phyloP scores from a whole-genome alignment of 106 monocot species.

The Posidonia australis region DNA sequence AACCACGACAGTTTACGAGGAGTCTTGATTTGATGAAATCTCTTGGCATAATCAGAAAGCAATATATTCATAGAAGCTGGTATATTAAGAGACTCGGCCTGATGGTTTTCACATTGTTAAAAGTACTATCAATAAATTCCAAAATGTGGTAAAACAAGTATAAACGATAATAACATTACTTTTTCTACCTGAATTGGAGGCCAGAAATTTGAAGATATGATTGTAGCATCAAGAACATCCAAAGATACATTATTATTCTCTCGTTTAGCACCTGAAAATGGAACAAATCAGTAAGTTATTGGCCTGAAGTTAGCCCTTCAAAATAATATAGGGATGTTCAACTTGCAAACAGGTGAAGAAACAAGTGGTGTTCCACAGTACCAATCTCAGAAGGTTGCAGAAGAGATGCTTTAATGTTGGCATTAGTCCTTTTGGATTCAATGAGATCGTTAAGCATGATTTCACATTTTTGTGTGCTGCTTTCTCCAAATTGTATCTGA shows the following conservation, averaged over 20 bases:
- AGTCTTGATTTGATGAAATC: constrained; percentile 85
- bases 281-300: background rate
- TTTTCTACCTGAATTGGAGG: constrained; percentile 82
- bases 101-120: constrained; percentile 10
- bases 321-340: background rate
- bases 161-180: background rate
- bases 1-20: constrained; percentile 93
- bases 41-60: constrained; percentile 86
- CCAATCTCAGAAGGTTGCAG: constrained; percentile 32
- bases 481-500: constrained; percentile 99
- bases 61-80: constrained; percentile 59
- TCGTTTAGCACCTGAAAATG: constrained; percentile 30
- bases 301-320: background rate
- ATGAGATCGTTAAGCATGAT: constrained; percentile 99
- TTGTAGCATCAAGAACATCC: constrained; percentile 72
- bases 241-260: constrained; percentile 34
- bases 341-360: background rate
- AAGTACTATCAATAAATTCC: background rate
- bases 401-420: constrained; percentile 84
- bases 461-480: constrained; percentile 97
- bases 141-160: too few species aligned
- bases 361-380: constrained; percentile 12
- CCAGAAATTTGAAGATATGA: constrained; percentile 96
- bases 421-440: constrained; percentile 90
- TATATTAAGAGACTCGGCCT: constrained; percentile 66